These are phyloP conservation scores for Cryphonectria nitschkei DNA, from an alignment of 2,329 filamentous ascomycete genomes.

Conservation along the genomic window DNA sequence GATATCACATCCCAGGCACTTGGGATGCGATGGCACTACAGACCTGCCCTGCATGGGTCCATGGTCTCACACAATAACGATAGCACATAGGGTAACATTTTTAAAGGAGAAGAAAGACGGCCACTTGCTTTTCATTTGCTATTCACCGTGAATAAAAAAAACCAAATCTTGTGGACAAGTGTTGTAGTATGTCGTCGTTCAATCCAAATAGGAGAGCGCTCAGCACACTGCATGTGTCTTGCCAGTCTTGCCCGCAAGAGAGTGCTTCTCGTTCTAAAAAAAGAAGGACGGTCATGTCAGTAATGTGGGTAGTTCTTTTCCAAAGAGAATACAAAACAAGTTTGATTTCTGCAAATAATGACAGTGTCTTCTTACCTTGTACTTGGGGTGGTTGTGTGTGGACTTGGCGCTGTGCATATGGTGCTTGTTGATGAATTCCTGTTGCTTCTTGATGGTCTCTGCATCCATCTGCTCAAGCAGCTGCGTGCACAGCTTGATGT, in stretches of 20 bases:
- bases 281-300: slow-evolving; percentile 14
- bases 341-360: too few relatives aligned
- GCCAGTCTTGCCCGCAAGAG: slow-evolving; percentile 83
- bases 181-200: not conserved
- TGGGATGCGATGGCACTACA: not conserved
- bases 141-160: not conserved
- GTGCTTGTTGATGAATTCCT: slow-evolving; percentile 66
- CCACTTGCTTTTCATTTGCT: not conserved
- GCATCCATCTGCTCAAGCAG: slow-evolving; percentile 75
- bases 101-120: not conserved
- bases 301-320: not conserved
- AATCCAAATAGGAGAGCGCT: not conserved
- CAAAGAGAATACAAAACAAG: too few relatives aligned
- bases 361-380: slow-evolving; percentile 45
- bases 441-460: slow-evolving; percentile 69
- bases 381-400: slow-evolving; percentile 55
- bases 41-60: not conserved
- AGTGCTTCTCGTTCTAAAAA: slow-evolving; percentile 74
- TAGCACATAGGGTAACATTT: too few relatives aligned
- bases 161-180: too few relatives aligned
- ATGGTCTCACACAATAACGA: not conserved
- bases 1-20: not conserved
- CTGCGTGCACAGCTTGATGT: slow-evolving; percentile 77
- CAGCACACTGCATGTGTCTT: slow-evolving; percentile 91
- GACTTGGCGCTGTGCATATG: slow-evolving; percentile 55